Base-by-base conservation (phyloP, 345 rosid species). In the Eutrema yunnanense region DNA sequence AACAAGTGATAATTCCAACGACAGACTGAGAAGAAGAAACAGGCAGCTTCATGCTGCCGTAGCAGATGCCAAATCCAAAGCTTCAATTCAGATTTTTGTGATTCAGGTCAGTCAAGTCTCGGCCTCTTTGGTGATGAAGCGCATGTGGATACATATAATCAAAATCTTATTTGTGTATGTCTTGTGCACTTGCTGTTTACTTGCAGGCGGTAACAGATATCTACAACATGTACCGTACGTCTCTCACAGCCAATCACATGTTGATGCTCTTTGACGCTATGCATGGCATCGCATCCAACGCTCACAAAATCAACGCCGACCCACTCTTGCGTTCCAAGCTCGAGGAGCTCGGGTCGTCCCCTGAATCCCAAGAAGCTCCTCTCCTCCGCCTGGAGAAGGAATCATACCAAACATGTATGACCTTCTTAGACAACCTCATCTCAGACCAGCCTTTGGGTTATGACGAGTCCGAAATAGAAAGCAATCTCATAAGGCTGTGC, bases 331-430 rank as follows among this genome's bases (percentile, higher is more conserved):
- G 96, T 8, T 60, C 84, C 50, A 92, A 81, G 84, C 84, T 92
- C 43, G 92, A 82, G 72, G 97, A 89, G 78, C 81, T 86, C 13
- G 88, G 88, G 74, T 80, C 90, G 14, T 80, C 86, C 74, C 84
- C 90, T 13, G 94, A 90, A 73, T 86, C 89, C 84, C 96, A 86
- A 83, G 96, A 88, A 76, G 95, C 96, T 60, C 98, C 96, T 11
- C 73, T 92, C 1, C 72, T 90, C 14, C 89, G 98, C 30, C 82
- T 92, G 3, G 96, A 92, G 81, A 92, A 85, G 9, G 98, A 90
- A 61, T 88, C 96, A 38, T 92, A 81, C 72, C 98, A 92, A 75
- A 83, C 84, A 62, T 88, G 98, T 81, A 87, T 92, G 67, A 85
- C 86, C 47, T 88, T 92, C 78, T 76, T 92, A 67, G 92, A 86